Conservation (phyloP, 768 basidiomycete genomes). For the Tylopilus intermedius region DNA sequence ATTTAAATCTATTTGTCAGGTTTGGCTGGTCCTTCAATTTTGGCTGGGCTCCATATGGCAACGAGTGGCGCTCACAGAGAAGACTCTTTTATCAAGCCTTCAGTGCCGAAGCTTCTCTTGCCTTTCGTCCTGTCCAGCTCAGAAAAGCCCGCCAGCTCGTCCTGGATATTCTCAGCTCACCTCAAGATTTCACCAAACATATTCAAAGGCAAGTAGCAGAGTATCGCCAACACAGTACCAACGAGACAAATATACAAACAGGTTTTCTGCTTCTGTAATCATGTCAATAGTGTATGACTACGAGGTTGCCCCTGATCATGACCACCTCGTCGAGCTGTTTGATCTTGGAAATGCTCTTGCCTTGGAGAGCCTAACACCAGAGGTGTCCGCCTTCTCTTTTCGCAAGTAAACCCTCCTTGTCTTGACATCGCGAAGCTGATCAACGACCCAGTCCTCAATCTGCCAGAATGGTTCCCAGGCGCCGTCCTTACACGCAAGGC, state of each 20-base stretch:
- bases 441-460: constrained; percentile 13
- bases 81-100: constrained; percentile 24
- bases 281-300: constrained; percentile 40
- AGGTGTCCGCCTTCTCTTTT: constrained; percentile 20
- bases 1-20: not conserved
- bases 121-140: constrained; percentile 17
- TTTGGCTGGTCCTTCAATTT: constrained; percentile 21
- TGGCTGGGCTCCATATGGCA: constrained; percentile 17
- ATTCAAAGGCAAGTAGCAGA: constrained; percentile 7
- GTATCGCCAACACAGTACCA: not conserved
- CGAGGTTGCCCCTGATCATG: constrained; percentile 29
- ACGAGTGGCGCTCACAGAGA: constrained; percentile 23
- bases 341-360: constrained; percentile 27
- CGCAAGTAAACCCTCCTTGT: not conserved
- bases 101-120: constrained; percentile 10
- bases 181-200: constrained; percentile 4
- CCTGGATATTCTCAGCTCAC: constrained; percentile 8
- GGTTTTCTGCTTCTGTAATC: constrained; percentile 34
- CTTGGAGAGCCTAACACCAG: constrained; percentile 14
- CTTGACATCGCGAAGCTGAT: not conserved
- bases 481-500: constrained; percentile 26
- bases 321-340: constrained; percentile 35
- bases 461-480: constrained; percentile 25
- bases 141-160: constrained; percentile 19
- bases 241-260: constrained; percentile 2